These are phyloP conservation scores for Annulohypoxylon stygium DNA, from an alignment of 495 filamentous ascomycete genomes.

Conservation along the genomic window DNA sequence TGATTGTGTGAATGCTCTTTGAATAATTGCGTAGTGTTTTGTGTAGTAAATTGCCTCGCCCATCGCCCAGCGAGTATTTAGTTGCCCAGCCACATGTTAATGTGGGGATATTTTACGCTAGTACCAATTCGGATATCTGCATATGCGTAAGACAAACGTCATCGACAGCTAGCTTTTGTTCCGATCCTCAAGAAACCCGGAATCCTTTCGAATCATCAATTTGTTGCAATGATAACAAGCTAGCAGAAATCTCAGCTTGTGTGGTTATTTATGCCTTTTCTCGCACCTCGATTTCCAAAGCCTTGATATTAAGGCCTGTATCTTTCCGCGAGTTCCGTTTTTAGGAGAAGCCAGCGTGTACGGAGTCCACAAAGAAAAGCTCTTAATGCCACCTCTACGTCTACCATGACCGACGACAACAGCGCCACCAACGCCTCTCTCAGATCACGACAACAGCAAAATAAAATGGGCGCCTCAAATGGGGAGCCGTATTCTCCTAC, in stretches of 20 bases:
- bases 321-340: neutral
- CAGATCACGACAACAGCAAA: conserved; percentile 29
- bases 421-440: conserved; percentile 15
- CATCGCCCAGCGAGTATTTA: neutral
- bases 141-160: conserved; percentile 32
- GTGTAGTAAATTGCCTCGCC: neutral
- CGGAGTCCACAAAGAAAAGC: neutral
- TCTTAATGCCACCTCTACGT: neutral
- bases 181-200: conserved; percentile 22
- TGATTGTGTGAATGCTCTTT: neutral
- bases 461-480: conserved; percentile 23
- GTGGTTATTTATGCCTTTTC: neutral
- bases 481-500: neutral
- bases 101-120: conserved; percentile 6
- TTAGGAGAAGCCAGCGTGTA: neutral
- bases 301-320: neutral
- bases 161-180: conserved; percentile 21
- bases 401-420: conserved; percentile 37
- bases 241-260: neutral
- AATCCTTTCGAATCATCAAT: conserved; percentile 25
- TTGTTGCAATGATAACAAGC: neutral
- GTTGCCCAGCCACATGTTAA: conserved; percentile 14
- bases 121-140: conserved; percentile 10
- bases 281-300: neutral
- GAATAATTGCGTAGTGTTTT: neutral